Evolutionary conservation across 2,329 filamentous ascomycete species (phyloP), one percentile per base, ranked within the genome.

Genomic region (Pezicula rhizophila): DNA sequence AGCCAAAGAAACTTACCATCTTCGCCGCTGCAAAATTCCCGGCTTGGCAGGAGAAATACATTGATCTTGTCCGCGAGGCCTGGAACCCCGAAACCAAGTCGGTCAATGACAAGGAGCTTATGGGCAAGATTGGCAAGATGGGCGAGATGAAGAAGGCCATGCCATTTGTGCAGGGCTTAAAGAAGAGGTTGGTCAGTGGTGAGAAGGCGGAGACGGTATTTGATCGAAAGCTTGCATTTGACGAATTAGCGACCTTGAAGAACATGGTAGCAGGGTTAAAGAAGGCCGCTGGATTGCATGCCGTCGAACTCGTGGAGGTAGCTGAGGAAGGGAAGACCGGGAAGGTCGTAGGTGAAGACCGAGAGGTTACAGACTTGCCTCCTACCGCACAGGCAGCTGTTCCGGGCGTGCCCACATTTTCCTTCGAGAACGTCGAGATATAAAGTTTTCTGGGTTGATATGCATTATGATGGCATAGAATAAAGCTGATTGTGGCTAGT

Each of bases 131-230:
- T 50, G 82, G 82, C 58, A 95, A 95, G 75, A 76, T 89, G 63
- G 83, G 82, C 39, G 88, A 95, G 70, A 89, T 90, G 78, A 99
- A 97, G 81, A 93, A 95, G 72, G 92, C 90, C 2, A 97, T 97
- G 92, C 93, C 93, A 0, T 97, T 96, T 64, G 84, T 96, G 44
- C 91, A 97, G 71, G 71, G 68, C 6, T 74, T 97, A 52, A 96
- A 96, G 84, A 87, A 80, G 68, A 82, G 88, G 46, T 78, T 99
- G 48, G 76, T 89, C 49, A 75, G 77, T 44, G 85, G 87, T 53
- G 82, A 92, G 69, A 70, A 75, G 12, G 72, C 80, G 2, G 74
- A 78, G 20, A 75, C 71, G 2, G 89, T 96, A 8, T 84, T 97
- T 62, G 83, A 92, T 64, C 79, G 90, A 57, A 89, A 92, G 70